Evolutionary conservation across 179 eudicot species (phyloP).

Genomic region (Beta corolliflora): DNA sequence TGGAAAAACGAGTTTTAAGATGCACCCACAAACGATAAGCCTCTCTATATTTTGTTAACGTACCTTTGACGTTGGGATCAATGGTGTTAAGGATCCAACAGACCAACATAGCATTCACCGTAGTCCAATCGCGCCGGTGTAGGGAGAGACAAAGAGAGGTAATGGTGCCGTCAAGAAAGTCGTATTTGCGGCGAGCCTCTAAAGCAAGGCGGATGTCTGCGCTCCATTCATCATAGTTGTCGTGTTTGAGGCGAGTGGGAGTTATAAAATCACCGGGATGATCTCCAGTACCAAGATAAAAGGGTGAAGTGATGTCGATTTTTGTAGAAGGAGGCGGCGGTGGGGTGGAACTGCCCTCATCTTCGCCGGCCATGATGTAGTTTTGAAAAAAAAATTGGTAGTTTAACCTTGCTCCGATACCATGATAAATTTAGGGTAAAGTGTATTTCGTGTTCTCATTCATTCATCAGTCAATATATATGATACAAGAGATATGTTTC

Average conservation of each 20-base stretch:
- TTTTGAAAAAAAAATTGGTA: too few species aligned
- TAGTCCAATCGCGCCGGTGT: background rate
- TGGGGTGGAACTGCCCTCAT: too few species aligned
- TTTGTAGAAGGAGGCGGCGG: background rate
- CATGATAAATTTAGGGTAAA: too few species aligned
- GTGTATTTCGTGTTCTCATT: too few species aligned
- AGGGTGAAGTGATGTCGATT: background rate
- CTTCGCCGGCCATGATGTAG: too few species aligned
- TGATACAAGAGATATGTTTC: too few species aligned
- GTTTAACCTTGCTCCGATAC: too few species aligned
- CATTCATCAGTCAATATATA: too few species aligned
- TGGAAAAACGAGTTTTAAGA: background rate
- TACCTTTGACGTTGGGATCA: background rate
- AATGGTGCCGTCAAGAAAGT: constrained; percentile 10
- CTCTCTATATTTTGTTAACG: background rate
- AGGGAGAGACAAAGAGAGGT: background rate
- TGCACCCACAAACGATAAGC: background rate
- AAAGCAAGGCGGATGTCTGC: background rate
- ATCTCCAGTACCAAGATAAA: constrained; percentile 15
- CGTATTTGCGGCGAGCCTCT: background rate
- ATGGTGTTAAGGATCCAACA: constrained; percentile 9
- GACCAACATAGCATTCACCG: background rate
- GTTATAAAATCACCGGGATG: constrained; percentile 16
- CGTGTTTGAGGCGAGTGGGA: background rate
- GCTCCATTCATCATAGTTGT: constrained; percentile 22